Evolutionary conservation across 441 rosid species (phyloP).

Genomic region (Jatropha multifida): DNA sequence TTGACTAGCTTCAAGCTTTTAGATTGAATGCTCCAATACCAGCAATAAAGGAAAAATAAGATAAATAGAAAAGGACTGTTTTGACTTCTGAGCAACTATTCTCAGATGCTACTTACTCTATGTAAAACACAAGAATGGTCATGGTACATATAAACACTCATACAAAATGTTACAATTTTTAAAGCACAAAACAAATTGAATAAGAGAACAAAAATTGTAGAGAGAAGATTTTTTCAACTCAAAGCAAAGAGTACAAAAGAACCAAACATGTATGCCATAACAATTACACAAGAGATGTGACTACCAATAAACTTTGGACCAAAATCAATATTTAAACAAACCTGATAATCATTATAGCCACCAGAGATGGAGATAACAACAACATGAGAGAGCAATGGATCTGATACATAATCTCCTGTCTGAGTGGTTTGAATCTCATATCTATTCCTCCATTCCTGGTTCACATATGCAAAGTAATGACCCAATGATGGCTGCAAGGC

Average conservation of each 20-base stretch:
- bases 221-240: not conserved
- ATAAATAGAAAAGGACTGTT: not conserved
- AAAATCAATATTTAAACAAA: constrained; percentile 27
- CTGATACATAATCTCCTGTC: constrained; percentile 51
- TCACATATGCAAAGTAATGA: constrained; percentile 70
- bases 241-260: not conserved
- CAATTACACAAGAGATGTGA: not conserved
- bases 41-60: not conserved
- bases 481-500: constrained; percentile 98
- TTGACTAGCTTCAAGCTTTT: not conserved
- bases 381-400: constrained; percentile 69
- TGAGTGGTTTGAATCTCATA: constrained; percentile 57
- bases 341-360: constrained; percentile 95
- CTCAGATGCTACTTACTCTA: too few relatives aligned
- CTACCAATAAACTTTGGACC: not conserved
- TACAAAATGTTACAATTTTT: not conserved
- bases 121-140: not conserved
- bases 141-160: not conserved
- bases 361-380: constrained; percentile 86
- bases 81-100: not conserved
- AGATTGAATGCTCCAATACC: not conserved
- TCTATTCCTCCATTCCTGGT: constrained; percentile 83
- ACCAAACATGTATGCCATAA: not conserved
- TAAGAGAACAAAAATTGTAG: not conserved
- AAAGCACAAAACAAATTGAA: not conserved